Evolutionary conservation across 2,329 filamentous ascomycete species (phyloP).

Genomic region (Arthrobotrys megalospora): DNA sequence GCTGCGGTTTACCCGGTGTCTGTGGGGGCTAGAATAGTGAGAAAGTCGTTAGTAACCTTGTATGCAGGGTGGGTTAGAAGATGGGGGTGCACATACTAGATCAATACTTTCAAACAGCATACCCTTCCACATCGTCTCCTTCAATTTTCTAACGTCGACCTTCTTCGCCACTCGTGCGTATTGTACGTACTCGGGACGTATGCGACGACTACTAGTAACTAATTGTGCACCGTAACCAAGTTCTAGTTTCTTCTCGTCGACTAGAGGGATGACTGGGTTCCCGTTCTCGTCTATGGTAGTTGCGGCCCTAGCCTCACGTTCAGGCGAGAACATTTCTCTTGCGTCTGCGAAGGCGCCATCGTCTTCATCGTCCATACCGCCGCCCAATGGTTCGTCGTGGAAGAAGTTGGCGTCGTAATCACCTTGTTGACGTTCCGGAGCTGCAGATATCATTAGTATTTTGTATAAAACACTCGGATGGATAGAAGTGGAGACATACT

Average conservation of each 20-base stretch:
- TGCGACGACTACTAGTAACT: slow-evolving; percentile 74
- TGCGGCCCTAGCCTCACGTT: slow-evolving; percentile 70
- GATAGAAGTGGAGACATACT: slow-evolving; percentile 28
- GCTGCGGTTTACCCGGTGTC: slow-evolving; percentile 63
- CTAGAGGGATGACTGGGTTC: slow-evolving; percentile 47
- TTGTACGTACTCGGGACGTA: slow-evolving; percentile 79
- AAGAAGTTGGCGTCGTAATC: slow-evolving; percentile 99
- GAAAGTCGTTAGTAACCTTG: not conserved
- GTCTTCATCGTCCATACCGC: slow-evolving; percentile 76
- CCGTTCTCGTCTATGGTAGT: slow-evolving; percentile 65
- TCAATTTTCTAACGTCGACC: slow-evolving; percentile 78
- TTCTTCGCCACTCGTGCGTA: slow-evolving; percentile 80
- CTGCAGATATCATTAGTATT: slow-evolving; percentile 64
- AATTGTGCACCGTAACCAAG: slow-evolving; percentile 75
- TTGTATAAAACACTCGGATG: slow-evolving; percentile 44
- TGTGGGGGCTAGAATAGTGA: slow-evolving; percentile 58
- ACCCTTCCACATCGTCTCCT: slow-evolving; percentile 80
- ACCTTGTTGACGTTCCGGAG: slow-evolving; percentile 69
- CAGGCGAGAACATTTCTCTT: slow-evolving; percentile 82
- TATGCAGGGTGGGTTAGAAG: not conserved
- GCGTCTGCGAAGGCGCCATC: slow-evolving; percentile 85
- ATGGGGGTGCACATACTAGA: slow-evolving; percentile 40
- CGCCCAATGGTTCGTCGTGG: slow-evolving; percentile 84
- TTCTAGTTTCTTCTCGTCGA: slow-evolving; percentile 50
- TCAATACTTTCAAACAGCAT: slow-evolving; percentile 72